These are phyloP conservation scores for Pseudopyrenochaeta lycopersici DNA, from an alignment of 2,329 filamentous ascomycete genomes.

Conservation along the genomic window DNA sequence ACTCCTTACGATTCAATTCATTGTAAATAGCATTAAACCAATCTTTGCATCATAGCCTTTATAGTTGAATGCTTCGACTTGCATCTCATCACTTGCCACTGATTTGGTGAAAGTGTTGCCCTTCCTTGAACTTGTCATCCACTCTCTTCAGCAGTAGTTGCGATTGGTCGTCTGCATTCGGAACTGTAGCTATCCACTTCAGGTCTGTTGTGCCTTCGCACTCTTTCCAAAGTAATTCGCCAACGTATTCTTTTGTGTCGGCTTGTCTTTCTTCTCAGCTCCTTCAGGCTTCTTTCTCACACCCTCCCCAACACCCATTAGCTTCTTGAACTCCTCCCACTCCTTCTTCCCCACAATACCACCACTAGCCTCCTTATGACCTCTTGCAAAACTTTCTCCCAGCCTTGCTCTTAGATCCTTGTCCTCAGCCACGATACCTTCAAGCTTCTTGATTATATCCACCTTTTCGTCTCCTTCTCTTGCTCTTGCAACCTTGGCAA, in stretches of 20 bases:
- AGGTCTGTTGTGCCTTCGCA: conserved; percentile 3
- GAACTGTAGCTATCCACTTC: neutral
- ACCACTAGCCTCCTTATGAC: conserved; percentile 73
- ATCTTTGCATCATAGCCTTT: neutral
- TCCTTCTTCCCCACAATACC: conserved; percentile 68
- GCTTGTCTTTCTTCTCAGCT: conserved; percentile 44
- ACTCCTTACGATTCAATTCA: neutral
- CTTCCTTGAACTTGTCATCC: too few species aligned
- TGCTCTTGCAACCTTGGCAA: conserved; percentile 65
- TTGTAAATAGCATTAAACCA: neutral
- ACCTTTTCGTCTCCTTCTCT: conserved; percentile 61
- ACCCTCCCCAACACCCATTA: conserved; percentile 68
- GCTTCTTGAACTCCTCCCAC: conserved; percentile 70
- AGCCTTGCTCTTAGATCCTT: conserved; percentile 57
- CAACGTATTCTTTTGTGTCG: conserved; percentile 43
- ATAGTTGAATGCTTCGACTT: too few species aligned
- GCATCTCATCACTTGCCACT: too few species aligned
- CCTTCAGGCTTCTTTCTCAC: conserved; percentile 48
- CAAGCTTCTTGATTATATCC: conserved; percentile 69
- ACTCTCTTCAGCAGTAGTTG: too few species aligned
- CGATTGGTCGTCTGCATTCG: too few species aligned
- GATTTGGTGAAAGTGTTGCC: too few species aligned
- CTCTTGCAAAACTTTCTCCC: conserved; percentile 71
- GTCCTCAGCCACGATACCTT: conserved; percentile 57
- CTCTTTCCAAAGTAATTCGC: conserved; percentile 42